Percentiles rank a stretch among this genome's conserved stretches.
Evolutionary conservation across 2,329 filamentous ascomycete genomes (phyloP).

Genomic region (Keithomyces neogunnii): DNA sequence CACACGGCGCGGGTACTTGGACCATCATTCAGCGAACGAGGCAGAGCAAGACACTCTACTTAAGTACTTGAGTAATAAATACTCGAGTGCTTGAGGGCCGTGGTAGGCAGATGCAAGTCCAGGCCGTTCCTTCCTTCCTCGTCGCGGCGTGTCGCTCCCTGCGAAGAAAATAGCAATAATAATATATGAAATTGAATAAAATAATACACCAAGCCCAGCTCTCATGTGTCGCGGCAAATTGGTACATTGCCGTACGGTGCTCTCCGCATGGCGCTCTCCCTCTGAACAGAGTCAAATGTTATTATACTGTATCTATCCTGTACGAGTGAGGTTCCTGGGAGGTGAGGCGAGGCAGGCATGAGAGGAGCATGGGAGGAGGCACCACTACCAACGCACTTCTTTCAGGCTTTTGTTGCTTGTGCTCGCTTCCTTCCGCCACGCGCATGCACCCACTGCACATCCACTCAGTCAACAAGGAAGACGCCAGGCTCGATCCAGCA

Average conservation of each 20-base stretch:
- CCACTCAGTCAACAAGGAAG: constrained; percentile 15
- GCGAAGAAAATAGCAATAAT: no score
- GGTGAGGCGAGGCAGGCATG: neutral
- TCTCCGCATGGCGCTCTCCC: no score
- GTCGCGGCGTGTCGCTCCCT: neutral
- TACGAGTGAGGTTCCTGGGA: no score
- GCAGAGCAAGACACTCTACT: neutral
- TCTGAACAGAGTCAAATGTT: no score
- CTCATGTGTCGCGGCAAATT: no score
- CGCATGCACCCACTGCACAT: constrained; percentile 12
- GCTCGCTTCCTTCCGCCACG: constrained; percentile 34
- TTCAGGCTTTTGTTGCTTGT: neutral
- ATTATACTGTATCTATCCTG: no score
- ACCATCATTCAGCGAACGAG: neutral
- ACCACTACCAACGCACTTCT: neutral
- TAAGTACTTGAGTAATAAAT: neutral
- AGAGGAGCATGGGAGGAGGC: neutral
- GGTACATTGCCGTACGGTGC: no score
- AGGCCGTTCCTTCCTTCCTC: constrained; percentile 3
- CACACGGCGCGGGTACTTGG: neutral
- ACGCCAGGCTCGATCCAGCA: constrained; percentile 29
- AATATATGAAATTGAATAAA: no score
- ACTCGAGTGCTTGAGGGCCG: neutral
- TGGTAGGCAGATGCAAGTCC: neutral
- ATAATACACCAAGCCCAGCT: no score